A percentile compares a stretch with the other conserved stretches of the same genome.
Evolutionary conservation across 805 yeast species (phyloP).

Genomic region (Myxozyma neotropica): DNA sequence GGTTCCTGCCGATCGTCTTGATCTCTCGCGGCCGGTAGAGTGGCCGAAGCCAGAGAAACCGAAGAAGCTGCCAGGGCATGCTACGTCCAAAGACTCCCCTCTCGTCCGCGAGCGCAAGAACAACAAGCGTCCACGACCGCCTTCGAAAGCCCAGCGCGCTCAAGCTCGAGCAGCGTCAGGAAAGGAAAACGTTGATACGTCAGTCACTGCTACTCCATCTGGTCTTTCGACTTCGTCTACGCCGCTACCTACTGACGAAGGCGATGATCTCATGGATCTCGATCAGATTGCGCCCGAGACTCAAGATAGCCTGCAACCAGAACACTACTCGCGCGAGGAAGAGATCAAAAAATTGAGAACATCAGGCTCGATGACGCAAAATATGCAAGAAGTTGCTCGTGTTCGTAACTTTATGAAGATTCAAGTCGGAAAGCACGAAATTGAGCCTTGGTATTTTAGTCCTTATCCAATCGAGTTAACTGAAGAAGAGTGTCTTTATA

Average conservation of each 20-base stretch:
- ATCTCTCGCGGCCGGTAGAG: conserved; percentile 67
- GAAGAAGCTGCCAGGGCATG: conserved; percentile 47
- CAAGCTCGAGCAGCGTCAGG: conserved; percentile 45
- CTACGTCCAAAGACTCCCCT: conserved; percentile 25
- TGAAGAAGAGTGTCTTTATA: conserved; percentile 84
- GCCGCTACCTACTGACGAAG: conserved; percentile 29
- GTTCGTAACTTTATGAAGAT: conserved; percentile 81
- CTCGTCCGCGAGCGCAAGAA: conserved; percentile 25
- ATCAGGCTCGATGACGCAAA: conserved; percentile 97
- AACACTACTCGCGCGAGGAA: conserved; percentile 80
- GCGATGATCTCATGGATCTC: conserved; percentile 76
- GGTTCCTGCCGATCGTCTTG: conserved; percentile 74
- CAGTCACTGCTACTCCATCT: not conserved
- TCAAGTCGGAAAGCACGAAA: conserved; percentile 84
- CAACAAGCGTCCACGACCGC: conserved; percentile 20
- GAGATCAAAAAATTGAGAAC: conserved; percentile 91
- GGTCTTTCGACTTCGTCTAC: not conserved
- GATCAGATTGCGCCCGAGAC: conserved; percentile 88
- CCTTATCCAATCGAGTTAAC: conserved; percentile 96
- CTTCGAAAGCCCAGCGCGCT: conserved; percentile 8
- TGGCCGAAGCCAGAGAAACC: conserved; percentile 64
- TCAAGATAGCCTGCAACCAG: conserved; percentile 47
- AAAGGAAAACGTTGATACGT: conserved; percentile 35
- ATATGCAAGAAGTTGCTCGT: conserved; percentile 79
- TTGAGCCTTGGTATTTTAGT: conserved; percentile 98